A percentile compares a stretch with the other conserved stretches of the same genome.
These are phyloP conservation scores for Eryngium alpinum DNA, from an alignment of 140 eudicot species.

Conservation along the genomic window DNA sequence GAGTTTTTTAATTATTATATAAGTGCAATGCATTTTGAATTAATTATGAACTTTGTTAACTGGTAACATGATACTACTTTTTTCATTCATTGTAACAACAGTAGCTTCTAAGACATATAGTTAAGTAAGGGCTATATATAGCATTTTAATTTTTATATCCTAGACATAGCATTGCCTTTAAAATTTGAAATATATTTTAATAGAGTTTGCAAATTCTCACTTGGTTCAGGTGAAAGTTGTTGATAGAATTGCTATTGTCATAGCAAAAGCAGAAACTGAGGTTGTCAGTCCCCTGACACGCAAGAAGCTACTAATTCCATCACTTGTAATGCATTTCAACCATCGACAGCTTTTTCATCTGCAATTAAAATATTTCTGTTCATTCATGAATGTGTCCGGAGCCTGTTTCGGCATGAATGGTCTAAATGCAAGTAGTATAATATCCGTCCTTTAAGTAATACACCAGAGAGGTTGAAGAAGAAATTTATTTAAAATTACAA, in stretches of 20 bases:
- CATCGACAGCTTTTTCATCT: background rate
- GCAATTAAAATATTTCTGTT: background rate
- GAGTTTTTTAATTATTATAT: too few relatives aligned
- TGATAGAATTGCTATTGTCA: constrained; percentile 66
- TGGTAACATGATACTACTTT: background rate
- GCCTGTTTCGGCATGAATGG: background rate
- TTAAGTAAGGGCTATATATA: background rate
- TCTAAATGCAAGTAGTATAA: background rate
- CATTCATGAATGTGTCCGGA: background rate
- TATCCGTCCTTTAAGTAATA: background rate
- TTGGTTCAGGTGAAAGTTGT: constrained; percentile 65
- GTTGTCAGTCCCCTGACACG: constrained; percentile 74
- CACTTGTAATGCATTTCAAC: constrained; percentile 34
- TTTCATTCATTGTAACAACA: too few relatives aligned
- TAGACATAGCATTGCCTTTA: too few relatives aligned
- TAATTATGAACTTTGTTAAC: too few relatives aligned
- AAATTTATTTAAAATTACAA: background rate
- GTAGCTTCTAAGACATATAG: background rate
- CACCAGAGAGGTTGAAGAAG: background rate
- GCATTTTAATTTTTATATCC: background rate
- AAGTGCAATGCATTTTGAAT: too few relatives aligned
- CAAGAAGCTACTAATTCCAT: constrained; percentile 75
- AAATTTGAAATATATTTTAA: background rate
- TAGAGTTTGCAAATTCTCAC: background rate
- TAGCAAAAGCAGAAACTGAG: constrained; percentile 76